These are phyloP conservation scores for Sugiyamaella novakii DNA, from an alignment of 1,139 yeast species.

Conservation along the genomic window DNA sequence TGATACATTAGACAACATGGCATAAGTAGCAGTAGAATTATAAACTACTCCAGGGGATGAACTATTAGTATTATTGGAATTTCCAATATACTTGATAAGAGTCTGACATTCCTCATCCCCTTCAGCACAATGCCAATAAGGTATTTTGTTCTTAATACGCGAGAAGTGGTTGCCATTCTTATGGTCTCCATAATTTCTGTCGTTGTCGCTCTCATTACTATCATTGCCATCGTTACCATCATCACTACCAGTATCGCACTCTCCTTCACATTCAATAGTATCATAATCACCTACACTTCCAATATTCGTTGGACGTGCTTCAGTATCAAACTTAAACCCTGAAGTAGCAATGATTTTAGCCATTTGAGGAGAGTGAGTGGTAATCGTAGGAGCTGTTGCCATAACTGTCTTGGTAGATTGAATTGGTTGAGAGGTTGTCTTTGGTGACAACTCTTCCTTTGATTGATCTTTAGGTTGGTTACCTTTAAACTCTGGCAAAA, in stretches of 20 bases:
- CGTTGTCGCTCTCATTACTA: slow-evolving; percentile 9
- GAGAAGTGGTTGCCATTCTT: slow-evolving; percentile 2
- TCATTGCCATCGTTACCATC: slow-evolving; percentile 19
- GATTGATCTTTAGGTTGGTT: neutral
- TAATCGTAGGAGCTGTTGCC: slow-evolving; percentile 2
- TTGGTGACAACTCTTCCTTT: neutral
- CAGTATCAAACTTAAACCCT: neutral
- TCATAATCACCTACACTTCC: neutral
- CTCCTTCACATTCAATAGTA: too few species aligned
- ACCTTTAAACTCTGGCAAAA: neutral
- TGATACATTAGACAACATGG: slow-evolving; percentile 10
- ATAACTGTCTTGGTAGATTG: neutral
- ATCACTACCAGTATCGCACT: neutral
- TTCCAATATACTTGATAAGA: slow-evolving; percentile 3
- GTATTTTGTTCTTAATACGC: slow-evolving; percentile 7
- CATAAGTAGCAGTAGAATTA: slow-evolving; percentile 8
- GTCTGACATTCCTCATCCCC: slow-evolving; percentile 6
- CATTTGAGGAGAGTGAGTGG: slow-evolving; percentile 5
- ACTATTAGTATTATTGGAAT: slow-evolving; percentile 3
- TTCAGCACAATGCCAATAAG: slow-evolving; percentile 11
- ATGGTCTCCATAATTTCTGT: neutral
- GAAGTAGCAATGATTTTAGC: slow-evolving; percentile 6
- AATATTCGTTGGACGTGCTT: neutral
- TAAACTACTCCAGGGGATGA: neutral
- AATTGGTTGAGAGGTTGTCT: neutral